Evolutionary conservation across 1,139 yeast genomes (phyloP), one percentile per base, ranked within the genome.

Genomic region (Arxiozyma bovina): DNA sequence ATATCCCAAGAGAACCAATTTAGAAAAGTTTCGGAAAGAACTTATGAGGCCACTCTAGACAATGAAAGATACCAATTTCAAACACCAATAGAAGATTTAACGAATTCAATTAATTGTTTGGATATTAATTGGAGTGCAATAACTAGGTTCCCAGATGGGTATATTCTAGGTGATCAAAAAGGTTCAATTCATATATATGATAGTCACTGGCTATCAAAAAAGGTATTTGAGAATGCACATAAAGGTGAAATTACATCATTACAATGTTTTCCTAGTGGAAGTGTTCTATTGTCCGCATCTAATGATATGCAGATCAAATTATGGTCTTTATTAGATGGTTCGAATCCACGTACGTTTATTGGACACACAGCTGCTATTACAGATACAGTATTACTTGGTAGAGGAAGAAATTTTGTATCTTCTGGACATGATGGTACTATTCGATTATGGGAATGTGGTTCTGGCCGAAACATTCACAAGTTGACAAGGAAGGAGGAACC

Each of bases 401-500:
- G 79, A 21, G 94, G 94, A 1, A 70, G 93, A 42, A 85, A 86
- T 61, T 73, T 87, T 57, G 58, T 84, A 30, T 76, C 80, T 1
- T 72, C 79, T 3, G 75, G 81, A 12, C 54, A 59, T 6, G 86
- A 82, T 62, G 86, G 87, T 0, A 65, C 77, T 0, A 72, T 83
- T 1, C 73, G 71, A 48, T 62, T 87, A 45, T 86, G 89, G 90
- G 93, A 87, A 61, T 79, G 87, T 63, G 84, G 87, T 0, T 65
- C 77, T 1, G 87, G 83, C 0, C 54, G 65, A 21, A 64, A 69
- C 2, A 64, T 84, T 9, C 69, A 76, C 57, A 67, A 70, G 3
- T 74, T 81, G 52, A 53, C 56, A 1, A 67, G 79, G 53, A 61
- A 66, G 1, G 70, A 69, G 41, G 66, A 73, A 54, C 62, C 63